phyloP scores from a whole-genome alignment of 495 filamentous ascomycete genomes.

The Aspergillus wentii region DNA sequence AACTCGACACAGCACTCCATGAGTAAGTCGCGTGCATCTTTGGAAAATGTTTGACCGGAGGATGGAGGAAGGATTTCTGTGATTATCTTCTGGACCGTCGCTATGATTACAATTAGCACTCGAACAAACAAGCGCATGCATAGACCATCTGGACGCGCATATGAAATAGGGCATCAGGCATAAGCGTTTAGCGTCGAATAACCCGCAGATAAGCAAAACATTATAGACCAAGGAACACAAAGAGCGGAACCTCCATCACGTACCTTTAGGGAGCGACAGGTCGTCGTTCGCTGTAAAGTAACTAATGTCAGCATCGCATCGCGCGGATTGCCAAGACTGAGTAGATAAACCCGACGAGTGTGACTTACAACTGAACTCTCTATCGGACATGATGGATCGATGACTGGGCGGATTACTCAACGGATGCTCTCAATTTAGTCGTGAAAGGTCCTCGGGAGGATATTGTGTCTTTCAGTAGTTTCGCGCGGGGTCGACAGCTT shows the following conservation, averaged over 20 bases:
- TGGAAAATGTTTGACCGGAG: constrained; percentile 71
- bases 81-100: constrained; percentile 97
- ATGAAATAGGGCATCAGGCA: too few species aligned
- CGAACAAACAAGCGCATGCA: neutral
- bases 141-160: too few species aligned
- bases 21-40: constrained; percentile 88
- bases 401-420: too few species aligned
- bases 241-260: too few species aligned
- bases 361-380: constrained; percentile 73
- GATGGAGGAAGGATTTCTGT: constrained; percentile 80
- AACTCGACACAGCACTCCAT: constrained; percentile 99
- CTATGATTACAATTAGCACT: constrained; percentile 37
- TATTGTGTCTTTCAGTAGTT: too few species aligned
- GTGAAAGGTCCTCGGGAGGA: too few species aligned
- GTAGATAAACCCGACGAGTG: constrained; percentile 1
- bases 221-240: constrained; percentile 6
- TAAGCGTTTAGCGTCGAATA: too few species aligned
- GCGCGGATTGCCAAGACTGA: constrained; percentile 14
- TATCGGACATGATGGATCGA: constrained; percentile 70
- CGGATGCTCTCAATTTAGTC: too few species aligned
- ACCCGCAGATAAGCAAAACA: neutral
- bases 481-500: too few species aligned
- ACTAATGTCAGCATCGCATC: constrained; percentile 17
- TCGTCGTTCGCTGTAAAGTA: constrained; percentile 70
- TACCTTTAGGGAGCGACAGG: constrained; percentile 91